Evolutionary conservation across 352 stramenopile species (phyloP).

Genomic region (Thraustotheca clavata): DNA sequence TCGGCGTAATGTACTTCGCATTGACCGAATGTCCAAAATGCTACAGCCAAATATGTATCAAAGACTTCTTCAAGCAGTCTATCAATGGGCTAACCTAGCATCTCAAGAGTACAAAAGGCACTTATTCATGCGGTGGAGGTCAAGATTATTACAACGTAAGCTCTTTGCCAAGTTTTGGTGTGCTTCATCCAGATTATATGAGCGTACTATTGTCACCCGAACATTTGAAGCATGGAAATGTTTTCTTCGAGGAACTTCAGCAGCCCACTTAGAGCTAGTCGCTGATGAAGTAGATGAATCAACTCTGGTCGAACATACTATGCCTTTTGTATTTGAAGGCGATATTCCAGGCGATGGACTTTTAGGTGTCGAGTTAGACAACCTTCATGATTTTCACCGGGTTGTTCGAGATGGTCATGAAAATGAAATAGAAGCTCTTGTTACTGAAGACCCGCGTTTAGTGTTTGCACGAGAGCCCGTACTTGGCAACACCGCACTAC

Average conservation of each 20-base stretch:
- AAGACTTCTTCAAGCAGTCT: not conserved
- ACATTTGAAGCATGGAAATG: not conserved
- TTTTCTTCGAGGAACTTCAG: not conserved
- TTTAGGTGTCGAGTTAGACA: not conserved
- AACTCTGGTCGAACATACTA: not conserved
- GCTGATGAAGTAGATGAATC: not conserved
- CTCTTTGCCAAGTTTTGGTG: slow-evolving; percentile 15
- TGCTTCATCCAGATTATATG: not conserved
- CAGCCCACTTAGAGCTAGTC: not conserved
- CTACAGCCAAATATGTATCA: slow-evolving; percentile 13
- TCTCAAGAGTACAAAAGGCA: not conserved
- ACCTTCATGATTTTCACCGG: slow-evolving; percentile 4
- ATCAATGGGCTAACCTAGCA: slow-evolving; percentile 3
- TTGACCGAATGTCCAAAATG: slow-evolving; percentile 8
- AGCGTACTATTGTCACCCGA: not conserved
- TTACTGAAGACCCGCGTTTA: slow-evolving; percentile 1
- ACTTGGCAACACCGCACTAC: slow-evolving; percentile 14
- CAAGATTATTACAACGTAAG: not conserved
- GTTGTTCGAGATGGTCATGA: slow-evolving; percentile 1
- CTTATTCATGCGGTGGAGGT: slow-evolving; percentile 4
- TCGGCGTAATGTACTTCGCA: not conserved
- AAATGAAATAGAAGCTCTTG: not conserved
- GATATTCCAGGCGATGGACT: not conserved
- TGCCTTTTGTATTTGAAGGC: not conserved
- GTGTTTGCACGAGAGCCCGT: slow-evolving; percentile 10